Evolutionary conservation across 352 stramenopile genomes (phyloP).

Genomic region (Globisporangium echinulatum): DNA sequence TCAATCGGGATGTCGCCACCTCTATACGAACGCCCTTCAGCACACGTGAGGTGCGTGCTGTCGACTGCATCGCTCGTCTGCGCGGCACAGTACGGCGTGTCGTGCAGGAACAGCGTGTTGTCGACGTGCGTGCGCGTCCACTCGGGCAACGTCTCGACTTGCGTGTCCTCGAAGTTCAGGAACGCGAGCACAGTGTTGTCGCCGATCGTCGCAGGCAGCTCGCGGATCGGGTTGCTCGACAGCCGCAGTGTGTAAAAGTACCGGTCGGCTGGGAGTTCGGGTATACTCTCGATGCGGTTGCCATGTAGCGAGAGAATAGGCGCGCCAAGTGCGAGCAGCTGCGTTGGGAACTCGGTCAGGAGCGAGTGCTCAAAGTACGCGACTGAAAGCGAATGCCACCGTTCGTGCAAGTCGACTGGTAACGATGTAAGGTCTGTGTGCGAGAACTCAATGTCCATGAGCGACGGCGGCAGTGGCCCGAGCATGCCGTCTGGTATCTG

Average conservation of each 20-base stretch:
- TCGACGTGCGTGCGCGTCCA: neutral
- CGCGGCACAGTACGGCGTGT: conserved; percentile 1
- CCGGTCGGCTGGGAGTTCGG: too few relatives aligned
- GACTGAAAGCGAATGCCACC: conserved; percentile 14
- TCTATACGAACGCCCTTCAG: too few relatives aligned
- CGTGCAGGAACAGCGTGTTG: neutral
- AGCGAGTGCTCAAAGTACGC: conserved; percentile 17
- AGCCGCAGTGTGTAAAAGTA: neutral
- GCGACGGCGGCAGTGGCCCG: neutral
- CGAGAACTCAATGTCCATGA: conserved; percentile 15
- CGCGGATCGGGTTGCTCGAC: conserved; percentile 1
- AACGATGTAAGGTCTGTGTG: conserved; percentile 18
- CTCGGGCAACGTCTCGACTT: neutral
- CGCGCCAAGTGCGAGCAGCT: neutral
- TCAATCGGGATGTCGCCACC: too few relatives aligned
- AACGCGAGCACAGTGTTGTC: neutral
- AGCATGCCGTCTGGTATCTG: conserved; percentile 4
- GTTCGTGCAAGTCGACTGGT: conserved; percentile 8
- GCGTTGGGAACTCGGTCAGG: conserved; percentile 5
- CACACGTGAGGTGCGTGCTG: too few relatives aligned
- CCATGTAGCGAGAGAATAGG: neutral
- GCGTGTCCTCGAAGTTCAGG: conserved; percentile 2
- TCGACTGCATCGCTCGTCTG: neutral
- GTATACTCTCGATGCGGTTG: neutral
- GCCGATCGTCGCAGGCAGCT: neutral